Base-by-base conservation (phyloP, 2,329 filamentous ascomycete species). In the Pseudogymnoascus sp. region DNA sequence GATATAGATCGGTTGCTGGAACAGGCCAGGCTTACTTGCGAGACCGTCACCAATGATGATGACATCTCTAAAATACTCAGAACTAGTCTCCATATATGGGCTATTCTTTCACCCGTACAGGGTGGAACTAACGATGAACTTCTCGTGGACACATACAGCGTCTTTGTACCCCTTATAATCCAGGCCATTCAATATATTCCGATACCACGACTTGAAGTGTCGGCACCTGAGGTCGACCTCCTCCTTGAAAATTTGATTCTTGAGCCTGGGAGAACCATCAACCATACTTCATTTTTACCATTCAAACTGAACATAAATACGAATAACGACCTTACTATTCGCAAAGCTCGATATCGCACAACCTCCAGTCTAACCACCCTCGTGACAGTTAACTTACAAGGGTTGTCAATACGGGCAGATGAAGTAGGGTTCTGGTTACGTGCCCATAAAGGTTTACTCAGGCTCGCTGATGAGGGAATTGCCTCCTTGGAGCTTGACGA, bases 391-490 rank as follows among this genome's bases (percentile, higher is more conserved):
- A 90, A 89, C 66, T 77, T 96, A 39, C 87, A 91, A 66, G 93
- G 93, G 0, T 77, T 97, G 7, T 95, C 91, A 0, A 81, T 94
- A 61, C 86, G 89, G 41, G 92, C 92, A 2, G 86, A 93, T 23
- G 92, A 97, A 65, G 80, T 97, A 33, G 93, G 93, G 23, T 97
- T 92, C 77, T 95, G 92, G 85, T 78, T 97, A 33, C 88, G 89
- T 8, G 82, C 90, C 0, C 92, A 94, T 72, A 85, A 86, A 12
- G 87, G 90, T 2, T 73, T 95, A 1, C 79, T 96, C 58, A 85
- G 86, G 23, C 80, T 96, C 30, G 84, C 85, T 2, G 92, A 96
- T 69, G 83, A 92, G 72, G 93, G 93, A 3, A 89, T 97, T 58
- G 91, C 89, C 4, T 91, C 88, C 30, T 92, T 97, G 74, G 84